Conservation (phyloP, 2,329 filamentous ascomycete genomes). For the Phaeoacremonium minimum region DNA sequence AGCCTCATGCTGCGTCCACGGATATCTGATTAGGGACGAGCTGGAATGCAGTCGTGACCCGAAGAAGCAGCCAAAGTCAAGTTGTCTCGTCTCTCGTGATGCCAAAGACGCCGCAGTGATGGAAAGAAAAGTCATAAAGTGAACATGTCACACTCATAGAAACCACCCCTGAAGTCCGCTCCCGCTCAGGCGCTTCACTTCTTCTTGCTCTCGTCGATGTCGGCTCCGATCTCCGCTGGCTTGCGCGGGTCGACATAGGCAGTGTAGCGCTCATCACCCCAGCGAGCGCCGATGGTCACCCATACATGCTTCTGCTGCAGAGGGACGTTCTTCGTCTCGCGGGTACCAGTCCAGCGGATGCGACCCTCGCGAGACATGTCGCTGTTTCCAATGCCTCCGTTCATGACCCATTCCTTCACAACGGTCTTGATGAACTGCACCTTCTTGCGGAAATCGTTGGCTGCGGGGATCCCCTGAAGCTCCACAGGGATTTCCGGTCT, state of each 20-base stretch:
- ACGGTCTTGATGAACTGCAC: slow-evolving; percentile 67
- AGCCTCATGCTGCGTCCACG: too few relatives aligned
- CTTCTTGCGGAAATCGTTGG: slow-evolving; percentile 71
- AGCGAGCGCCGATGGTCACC: slow-evolving; percentile 62
- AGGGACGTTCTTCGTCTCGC: slow-evolving; percentile 49
- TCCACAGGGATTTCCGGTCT: slow-evolving; percentile 58
- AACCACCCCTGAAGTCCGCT: too few relatives aligned
- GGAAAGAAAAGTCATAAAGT: too few relatives aligned
- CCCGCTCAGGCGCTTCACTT: slow-evolving; percentile 4
- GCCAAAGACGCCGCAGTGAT: slow-evolving; percentile 1
- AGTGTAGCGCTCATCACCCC: slow-evolving; percentile 52
- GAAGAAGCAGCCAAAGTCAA: neutral
- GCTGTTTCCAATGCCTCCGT: slow-evolving; percentile 67
- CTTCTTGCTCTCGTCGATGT: slow-evolving; percentile 42
- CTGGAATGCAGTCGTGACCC: too few relatives aligned
- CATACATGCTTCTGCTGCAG: slow-evolving; percentile 60
- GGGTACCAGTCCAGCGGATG: slow-evolving; percentile 53
- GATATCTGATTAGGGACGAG: too few relatives aligned
- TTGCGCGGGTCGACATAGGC: slow-evolving; percentile 51
- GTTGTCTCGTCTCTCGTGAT: slow-evolving; percentile 1
- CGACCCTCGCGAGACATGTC: slow-evolving; percentile 51
- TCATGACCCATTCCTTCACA: slow-evolving; percentile 65
- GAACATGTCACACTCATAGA: too few relatives aligned
- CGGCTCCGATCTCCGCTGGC: slow-evolving; percentile 49
- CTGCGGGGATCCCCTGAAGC: slow-evolving; percentile 60